These are phyloP conservation scores for Poa annua DNA, from an alignment of 176 grass and related monocot species.

Conservation along the genomic window DNA sequence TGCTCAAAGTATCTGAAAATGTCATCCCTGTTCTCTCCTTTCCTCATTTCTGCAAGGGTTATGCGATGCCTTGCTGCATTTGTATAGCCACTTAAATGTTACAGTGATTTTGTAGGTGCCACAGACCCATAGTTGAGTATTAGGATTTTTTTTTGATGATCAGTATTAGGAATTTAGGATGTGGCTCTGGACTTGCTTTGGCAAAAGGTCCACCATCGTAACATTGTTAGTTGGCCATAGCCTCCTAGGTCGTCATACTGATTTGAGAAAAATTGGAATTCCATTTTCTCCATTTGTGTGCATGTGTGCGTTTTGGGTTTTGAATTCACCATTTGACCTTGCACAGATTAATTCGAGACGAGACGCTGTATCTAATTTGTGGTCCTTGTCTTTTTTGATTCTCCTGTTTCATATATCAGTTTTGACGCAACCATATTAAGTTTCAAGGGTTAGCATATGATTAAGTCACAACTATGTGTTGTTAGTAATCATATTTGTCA, in stretches of 20 bases:
- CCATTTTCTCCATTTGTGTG: conserved; percentile 8
- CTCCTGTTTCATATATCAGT: background rate
- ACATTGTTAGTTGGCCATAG: background rate
- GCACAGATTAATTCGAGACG: background rate
- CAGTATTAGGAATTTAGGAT: background rate
- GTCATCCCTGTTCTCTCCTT: background rate
- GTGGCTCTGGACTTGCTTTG: conserved; percentile 5
- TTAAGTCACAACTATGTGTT: conserved; percentile 23
- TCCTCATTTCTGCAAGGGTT: background rate
- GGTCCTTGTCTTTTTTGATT: background rate
- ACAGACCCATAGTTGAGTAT: background rate
- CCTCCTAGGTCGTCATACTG: background rate
- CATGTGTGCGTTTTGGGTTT: background rate
- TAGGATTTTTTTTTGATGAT: too few relatives aligned
- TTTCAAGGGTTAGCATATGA: conserved; percentile 23
- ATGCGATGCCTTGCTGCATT: background rate
- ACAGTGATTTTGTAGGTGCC: conserved; percentile 1
- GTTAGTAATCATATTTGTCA: background rate
- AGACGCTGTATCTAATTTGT: background rate
- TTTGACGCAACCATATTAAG: conserved; percentile 22
- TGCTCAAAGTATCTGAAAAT: background rate
- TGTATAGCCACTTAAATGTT: background rate
- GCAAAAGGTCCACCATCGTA: background rate
- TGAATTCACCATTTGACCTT: background rate
- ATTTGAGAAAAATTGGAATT: background rate